Conservation (phyloP, 1,284 basidiomycete genomes). For the Papiliotrema laurentii region DNA sequence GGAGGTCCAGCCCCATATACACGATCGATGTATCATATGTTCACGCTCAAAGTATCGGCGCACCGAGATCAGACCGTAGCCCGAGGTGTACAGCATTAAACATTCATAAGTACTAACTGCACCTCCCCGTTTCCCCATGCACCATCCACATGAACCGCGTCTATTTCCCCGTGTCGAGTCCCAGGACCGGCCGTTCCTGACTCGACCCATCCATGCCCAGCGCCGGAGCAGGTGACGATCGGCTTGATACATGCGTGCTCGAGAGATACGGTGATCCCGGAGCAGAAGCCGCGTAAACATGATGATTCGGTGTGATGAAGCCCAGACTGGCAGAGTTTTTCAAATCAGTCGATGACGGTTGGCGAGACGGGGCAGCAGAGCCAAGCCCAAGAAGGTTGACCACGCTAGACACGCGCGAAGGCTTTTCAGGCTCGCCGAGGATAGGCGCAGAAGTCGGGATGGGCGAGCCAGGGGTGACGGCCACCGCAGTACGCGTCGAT, state of each 20-base stretch:
- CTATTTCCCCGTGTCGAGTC: no score
- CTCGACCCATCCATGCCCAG: not conserved
- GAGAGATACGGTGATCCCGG: slow-evolving; percentile 15
- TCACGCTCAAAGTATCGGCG: no score
- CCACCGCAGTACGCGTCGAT: slow-evolving; percentile 32
- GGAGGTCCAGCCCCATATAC: no score
- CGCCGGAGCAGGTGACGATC: not conserved
- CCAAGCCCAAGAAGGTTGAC: slow-evolving; percentile 38
- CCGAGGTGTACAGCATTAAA: no score
- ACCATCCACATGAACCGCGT: no score
- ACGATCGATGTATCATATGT: no score
- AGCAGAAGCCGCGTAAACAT: slow-evolving; percentile 12
- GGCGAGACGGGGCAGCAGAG: slow-evolving; percentile 7
- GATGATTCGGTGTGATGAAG: not conserved
- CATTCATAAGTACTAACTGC: no score
- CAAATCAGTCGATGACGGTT: slow-evolving; percentile 9
- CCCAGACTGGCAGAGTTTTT: not conserved
- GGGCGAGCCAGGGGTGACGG: slow-evolving; percentile 42
- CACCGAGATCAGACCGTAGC: no score
- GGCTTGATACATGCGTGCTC: not conserved
- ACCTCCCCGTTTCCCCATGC: no score
- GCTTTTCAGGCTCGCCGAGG: slow-evolving; percentile 41
- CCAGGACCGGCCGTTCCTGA: no score
- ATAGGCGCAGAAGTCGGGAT: slow-evolving; percentile 41
- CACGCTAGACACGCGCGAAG: slow-evolving; percentile 34